Conservation (phyloP, 1,139 yeast genomes). For the Yamadazyma blattariae region DNA sequence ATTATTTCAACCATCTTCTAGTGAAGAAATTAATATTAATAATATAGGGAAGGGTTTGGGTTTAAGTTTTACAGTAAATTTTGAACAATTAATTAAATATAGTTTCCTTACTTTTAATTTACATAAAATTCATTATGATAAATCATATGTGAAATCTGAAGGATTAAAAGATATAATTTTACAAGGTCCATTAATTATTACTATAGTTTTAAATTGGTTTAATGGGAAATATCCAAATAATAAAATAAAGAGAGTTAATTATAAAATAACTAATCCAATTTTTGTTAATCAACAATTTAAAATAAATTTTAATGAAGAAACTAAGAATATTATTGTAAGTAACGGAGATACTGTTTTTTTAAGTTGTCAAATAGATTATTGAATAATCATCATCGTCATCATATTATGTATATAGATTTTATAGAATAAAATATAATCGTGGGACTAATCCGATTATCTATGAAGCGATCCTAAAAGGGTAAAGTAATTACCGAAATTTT, state of each 20-base stretch:
- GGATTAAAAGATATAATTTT: constrained; percentile 60
- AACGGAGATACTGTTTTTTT: background rate
- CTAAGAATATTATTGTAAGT: too few relatives aligned
- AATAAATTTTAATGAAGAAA: too few relatives aligned
- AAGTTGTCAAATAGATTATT: background rate
- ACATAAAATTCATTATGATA: constrained; percentile 78
- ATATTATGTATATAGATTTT: too few relatives aligned
- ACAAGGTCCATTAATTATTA: constrained; percentile 80
- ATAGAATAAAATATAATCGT: too few relatives aligned
- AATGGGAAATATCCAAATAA: constrained; percentile 15
- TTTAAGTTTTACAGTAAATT: background rate
- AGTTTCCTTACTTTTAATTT: constrained; percentile 77
- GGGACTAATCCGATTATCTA: too few relatives aligned
- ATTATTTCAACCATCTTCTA: background rate
- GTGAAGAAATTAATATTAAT: background rate
- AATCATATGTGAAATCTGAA: constrained; percentile 54
- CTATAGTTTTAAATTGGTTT: constrained; percentile 55
- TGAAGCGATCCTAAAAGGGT: too few relatives aligned
- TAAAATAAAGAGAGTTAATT: constrained; percentile 30
- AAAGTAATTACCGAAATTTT: too few relatives aligned
- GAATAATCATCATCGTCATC: too few relatives aligned
- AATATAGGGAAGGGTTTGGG: too few relatives aligned
- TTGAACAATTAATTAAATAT: constrained; percentile 34
- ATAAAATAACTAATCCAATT: constrained; percentile 49
- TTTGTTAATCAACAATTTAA: constrained; percentile 1